A percentile compares a stretch with the other conserved stretches of the same genome.
Conservation (phyloP, 495 filamentous ascomycete species). For the Achaetomiella virescens region DNA sequence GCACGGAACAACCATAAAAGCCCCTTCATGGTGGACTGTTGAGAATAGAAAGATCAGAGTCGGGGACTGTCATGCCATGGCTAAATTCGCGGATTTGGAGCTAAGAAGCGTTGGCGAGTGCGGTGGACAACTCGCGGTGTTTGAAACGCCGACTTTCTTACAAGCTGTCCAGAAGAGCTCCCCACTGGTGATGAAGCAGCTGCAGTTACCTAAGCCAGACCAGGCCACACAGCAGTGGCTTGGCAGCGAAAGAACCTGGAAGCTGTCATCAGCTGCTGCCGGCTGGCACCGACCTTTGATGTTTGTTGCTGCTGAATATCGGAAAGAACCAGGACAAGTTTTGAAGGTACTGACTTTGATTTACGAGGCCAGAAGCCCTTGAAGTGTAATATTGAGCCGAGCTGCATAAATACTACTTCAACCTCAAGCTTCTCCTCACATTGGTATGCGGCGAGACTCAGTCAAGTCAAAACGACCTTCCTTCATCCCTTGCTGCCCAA, state of each 20-base stretch:
- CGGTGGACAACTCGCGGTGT: background rate
- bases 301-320: background rate
- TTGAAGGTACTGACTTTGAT: background rate
- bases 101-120: background rate
- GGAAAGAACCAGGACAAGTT: too few species aligned
- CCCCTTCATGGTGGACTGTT: conserved; percentile 33
- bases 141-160: background rate
- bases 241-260: too few species aligned
- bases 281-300: background rate
- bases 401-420: too few species aligned
- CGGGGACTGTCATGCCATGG: conserved; percentile 21
- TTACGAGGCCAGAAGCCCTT: too few species aligned
- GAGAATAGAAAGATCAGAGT: conserved; percentile 9
- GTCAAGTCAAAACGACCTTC: too few species aligned
- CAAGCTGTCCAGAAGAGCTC: conserved; percentile 16
- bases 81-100: background rate
- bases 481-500: background rate
- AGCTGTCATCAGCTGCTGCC: too few species aligned
- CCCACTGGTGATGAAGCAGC: conserved; percentile 3
- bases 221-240: too few species aligned
- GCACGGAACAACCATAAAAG: conserved; percentile 39
- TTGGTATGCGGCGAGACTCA: too few species aligned
- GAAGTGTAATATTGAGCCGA: too few species aligned
- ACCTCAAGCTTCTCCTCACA: too few species aligned
- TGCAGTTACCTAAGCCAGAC: conserved; percentile 2